These are phyloP conservation scores for Gossypium raimondii DNA, from an alignment of 345 rosid genomes.

Conservation along the genomic window DNA sequence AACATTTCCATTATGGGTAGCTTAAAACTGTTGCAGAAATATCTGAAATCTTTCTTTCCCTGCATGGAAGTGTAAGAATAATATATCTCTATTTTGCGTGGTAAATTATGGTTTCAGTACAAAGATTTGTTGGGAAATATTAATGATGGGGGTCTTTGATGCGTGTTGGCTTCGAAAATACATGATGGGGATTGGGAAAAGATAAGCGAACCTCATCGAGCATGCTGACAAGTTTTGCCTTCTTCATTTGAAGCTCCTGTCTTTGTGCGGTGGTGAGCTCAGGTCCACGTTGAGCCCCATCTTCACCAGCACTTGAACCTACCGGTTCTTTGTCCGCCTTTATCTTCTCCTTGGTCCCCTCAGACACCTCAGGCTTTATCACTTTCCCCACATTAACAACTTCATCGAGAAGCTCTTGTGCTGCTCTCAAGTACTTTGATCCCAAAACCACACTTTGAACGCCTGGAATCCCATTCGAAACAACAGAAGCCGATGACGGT, in stretches of 20 bases:
- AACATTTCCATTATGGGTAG: background rate
- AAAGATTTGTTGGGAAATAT: too few relatives aligned
- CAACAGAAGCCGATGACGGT: conserved; percentile 33
- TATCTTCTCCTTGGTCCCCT: conserved; percentile 22
- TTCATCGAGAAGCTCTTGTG: conserved; percentile 73
- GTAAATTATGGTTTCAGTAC: too few relatives aligned
- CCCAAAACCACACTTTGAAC: conserved; percentile 35
- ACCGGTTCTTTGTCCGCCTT: conserved; percentile 21
- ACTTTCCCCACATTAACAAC: conserved; percentile 45
- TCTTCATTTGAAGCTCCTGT: conserved; percentile 64
- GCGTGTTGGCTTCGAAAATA: background rate
- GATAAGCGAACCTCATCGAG: conserved; percentile 51
- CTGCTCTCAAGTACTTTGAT: conserved; percentile 61
- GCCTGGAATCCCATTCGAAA: conserved; percentile 34
- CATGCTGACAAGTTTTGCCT: conserved; percentile 59
- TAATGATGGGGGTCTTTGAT: background rate
- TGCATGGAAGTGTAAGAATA: background rate
- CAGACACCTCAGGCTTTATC: conserved; percentile 20
- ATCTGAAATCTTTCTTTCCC: background rate
- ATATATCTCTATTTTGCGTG: too few relatives aligned
- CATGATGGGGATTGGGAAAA: background rate
- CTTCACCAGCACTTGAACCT: conserved; percentile 15
- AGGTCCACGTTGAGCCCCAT: conserved; percentile 12
- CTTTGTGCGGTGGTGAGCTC: conserved; percentile 44
- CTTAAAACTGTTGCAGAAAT: background rate